Base-by-base conservation (phyloP, 345 rosid genomes). In the Hypericum perforatum region DNA sequence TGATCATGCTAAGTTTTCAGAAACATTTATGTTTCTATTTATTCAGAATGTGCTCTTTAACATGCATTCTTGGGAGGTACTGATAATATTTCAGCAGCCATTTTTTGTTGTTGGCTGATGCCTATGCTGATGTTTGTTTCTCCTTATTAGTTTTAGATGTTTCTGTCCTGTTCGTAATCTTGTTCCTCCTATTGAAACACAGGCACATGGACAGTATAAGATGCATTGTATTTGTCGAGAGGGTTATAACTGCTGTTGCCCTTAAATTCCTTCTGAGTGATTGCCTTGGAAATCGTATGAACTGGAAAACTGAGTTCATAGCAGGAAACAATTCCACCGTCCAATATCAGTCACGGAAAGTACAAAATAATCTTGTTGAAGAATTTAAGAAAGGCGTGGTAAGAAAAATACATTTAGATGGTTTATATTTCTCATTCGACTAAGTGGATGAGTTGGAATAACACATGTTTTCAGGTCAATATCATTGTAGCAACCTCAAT, bases 401-500 rank as follows among this genome's bases (percentile, higher is more conserved):
- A 72, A 56, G 63, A 54, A 2, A 46, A 6, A 37, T 60, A 11
- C 37, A 7, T 57, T 58, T 54, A 11, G 32, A 42, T 43, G 8
- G n/a, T 29, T 14, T 11, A 10, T 37, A 43, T 37, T 9, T 12
- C 46, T 49, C 54, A 12, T 16, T 39, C 36, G 37, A 29, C 37
- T 6, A 11, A 8, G 9, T 53, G 51, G 36, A 40, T 12, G 45
- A 11, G 16, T 57, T 41, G 57, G 41, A 63, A 15, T 49, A 53
- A 65, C 56, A 22, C 32, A 37, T 61, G 3, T 42, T 54, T 62
- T 36, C 64, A 92, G 96, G 95, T 92, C 32, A 88, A 92, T 63
- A 60, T 92, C 58, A 78, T 92, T 57, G 79, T 85, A 57, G 81
- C 98, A 13, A 88, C 98, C n/a, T 88, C 98, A 41, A 85, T 92